phyloP scores from a whole-genome alignment of 176 grass and related monocot genomes.

The Aegilops sharonensis region DNA sequence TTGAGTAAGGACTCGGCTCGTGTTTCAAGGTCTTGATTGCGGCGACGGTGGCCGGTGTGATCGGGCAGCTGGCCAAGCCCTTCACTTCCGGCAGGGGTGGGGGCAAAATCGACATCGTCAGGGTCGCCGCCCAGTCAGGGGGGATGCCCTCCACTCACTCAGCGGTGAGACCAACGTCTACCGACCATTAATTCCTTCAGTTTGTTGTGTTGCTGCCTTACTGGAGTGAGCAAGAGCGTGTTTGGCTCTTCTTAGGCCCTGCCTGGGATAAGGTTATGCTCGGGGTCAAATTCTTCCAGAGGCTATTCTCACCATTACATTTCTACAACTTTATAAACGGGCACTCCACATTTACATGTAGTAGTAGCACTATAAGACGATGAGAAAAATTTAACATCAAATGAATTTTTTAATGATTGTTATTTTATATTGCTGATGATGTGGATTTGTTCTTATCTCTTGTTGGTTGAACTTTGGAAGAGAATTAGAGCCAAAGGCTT shows the following conservation, averaged over 20 bases:
- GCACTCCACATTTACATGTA: not conserved
- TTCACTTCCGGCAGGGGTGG: constrained; percentile 50
- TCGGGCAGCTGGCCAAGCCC: constrained; percentile 81
- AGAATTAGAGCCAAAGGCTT: not conserved
- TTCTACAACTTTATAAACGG: not conserved
- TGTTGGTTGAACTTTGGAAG: not conserved
- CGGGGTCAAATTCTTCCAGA: not conserved
- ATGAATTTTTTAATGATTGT: not conserved
- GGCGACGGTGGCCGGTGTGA: constrained; percentile 38
- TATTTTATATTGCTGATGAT: not conserved
- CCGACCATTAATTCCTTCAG: not conserved
- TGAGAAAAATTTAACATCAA: not conserved
- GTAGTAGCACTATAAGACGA: not conserved
- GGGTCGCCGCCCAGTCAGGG: constrained; percentile 48
- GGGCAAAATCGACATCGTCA: constrained; percentile 51
- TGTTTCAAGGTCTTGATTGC: constrained; percentile 75
- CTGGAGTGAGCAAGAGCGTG: not conserved
- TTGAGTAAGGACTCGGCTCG: not conserved
- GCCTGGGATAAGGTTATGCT: not conserved
- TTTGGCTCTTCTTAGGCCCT: not conserved
- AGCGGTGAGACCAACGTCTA: constrained; percentile 41
- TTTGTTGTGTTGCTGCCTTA: not conserved
- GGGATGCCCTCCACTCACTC: constrained; percentile 98
- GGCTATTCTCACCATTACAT: not conserved
- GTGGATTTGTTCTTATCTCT: not conserved